Evolutionary conservation across 2,329 filamentous ascomycete genomes (phyloP).

Genomic region (Aspergillus felis): DNA sequence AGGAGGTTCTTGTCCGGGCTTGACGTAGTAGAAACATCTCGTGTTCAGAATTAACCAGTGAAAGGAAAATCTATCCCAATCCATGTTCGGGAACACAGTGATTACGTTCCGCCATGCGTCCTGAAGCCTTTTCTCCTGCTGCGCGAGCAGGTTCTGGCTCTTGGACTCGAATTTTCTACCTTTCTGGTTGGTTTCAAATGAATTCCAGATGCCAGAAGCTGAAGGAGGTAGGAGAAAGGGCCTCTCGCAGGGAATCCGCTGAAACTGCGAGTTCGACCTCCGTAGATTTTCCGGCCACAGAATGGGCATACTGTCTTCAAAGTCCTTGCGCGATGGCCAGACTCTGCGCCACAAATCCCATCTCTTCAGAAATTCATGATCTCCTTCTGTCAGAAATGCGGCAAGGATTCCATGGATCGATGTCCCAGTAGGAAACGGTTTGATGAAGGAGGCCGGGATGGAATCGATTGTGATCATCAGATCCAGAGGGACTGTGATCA

Average conservation of each 20-base stretch:
- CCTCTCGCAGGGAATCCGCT: conserved; percentile 14
- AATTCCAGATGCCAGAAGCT: conserved; percentile 35
- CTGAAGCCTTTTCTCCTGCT: conserved; percentile 53
- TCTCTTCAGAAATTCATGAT: conserved; percentile 41
- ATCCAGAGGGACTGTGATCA: conserved; percentile 61
- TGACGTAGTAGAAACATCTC: conserved; percentile 56
- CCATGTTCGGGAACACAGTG: conserved; percentile 35
- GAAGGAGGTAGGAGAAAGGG: conserved; percentile 28
- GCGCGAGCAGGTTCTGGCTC: conserved; percentile 35
- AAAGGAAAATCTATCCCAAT: conserved; percentile 45
- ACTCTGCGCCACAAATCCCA: conserved; percentile 61
- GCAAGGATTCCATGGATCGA: conserved; percentile 70
- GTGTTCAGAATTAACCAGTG: conserved; percentile 58
- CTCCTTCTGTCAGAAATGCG: conserved; percentile 55
- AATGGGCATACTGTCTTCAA: conserved; percentile 56
- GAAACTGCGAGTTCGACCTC: conserved; percentile 28
- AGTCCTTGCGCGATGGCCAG: conserved; percentile 60
- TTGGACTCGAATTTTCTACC: conserved; percentile 24
- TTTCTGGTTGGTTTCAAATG: conserved; percentile 19
- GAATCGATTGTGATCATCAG: conserved; percentile 61
- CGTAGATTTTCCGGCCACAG: conserved; percentile 48
- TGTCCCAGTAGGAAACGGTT: conserved; percentile 50
- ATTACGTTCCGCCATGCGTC: conserved; percentile 48
- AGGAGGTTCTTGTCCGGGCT: conserved; percentile 29
- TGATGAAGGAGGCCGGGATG: conserved; percentile 52